phyloP scores from a whole-genome alignment of 2,329 filamentous ascomycete genomes.

The Fusarium sublunatum region DNA sequence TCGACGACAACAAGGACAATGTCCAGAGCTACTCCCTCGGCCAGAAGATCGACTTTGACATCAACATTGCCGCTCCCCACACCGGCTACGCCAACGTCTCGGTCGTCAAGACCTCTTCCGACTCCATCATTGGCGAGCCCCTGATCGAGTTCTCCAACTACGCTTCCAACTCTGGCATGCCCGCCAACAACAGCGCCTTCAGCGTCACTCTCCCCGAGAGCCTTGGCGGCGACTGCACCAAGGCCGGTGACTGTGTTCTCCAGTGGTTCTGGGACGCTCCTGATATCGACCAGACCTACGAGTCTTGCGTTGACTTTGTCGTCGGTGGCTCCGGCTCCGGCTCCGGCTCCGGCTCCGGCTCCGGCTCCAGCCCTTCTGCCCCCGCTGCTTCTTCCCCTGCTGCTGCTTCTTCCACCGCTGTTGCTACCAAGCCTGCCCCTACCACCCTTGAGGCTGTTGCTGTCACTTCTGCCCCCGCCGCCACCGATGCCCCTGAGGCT shows the following conservation, averaged over 20 bases:
- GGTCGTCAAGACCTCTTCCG: constrained; percentile 64
- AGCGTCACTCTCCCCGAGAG: constrained; percentile 64
- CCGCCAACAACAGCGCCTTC: constrained; percentile 61
- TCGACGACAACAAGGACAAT: constrained; percentile 57
- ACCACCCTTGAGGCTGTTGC: constrained; percentile 24
- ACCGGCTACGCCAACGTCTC: constrained; percentile 65
- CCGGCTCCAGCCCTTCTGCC: constrained; percentile 13
- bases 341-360: constrained; percentile 4
- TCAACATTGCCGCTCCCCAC: constrained; percentile 58
- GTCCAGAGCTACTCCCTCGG: constrained; percentile 58
- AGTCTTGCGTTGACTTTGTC: constrained; percentile 70
- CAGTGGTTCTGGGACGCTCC: constrained; percentile 72
- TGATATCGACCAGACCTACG: constrained; percentile 69
- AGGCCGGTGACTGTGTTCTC: constrained; percentile 62
- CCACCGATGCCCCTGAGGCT: constrained; percentile 17
- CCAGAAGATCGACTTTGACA: constrained; percentile 57
- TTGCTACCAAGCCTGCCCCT: constrained; percentile 13
- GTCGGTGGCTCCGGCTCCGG: constrained; percentile 28
- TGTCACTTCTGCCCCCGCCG: constrained; percentile 10
- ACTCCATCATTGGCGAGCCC: constrained; percentile 63
- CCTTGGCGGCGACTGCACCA: constrained; percentile 59
- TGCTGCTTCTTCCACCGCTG: constrained; percentile 10
- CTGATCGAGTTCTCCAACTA: constrained; percentile 67
- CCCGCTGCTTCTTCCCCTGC: constrained; percentile 19
- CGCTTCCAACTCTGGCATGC: constrained; percentile 57